Evolutionary conservation across 2,329 filamentous ascomycete species (phyloP), one percentile per base, ranked within the genome.

Genomic region (Colletotrichum chlorophyti): DNA sequence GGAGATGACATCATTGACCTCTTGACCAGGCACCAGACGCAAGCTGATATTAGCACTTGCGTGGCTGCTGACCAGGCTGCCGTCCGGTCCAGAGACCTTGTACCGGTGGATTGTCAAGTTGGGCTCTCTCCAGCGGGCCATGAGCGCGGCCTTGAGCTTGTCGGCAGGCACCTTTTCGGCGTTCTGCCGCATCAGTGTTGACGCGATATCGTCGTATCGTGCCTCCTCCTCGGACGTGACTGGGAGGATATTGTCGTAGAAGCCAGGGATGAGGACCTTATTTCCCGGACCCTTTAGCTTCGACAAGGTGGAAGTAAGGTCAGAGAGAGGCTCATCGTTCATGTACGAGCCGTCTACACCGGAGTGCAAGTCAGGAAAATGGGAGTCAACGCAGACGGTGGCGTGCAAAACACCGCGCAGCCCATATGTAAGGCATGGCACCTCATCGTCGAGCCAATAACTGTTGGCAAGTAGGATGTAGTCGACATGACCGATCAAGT

Each of bases 391-490:
- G 61, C 93, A 90, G 6, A 98, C 83, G 0, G 92, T 97, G 5
- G 93, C 94, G 71, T 98, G 94, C 19, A 99, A 88, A 23, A 99
- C 94, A 21, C 95, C 95, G 45, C 95, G 87, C 6, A 98, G 82
- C 1, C 95, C 95, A 62, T 99, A 99, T 0, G 95, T 99, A 55
- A 99, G 77, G 70, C 95, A 99, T 0, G 95, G 95, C 2, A 96
- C 93, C 64, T 96, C 90, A 69, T 99, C 94, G 69, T 98, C 93
- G 2, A 99, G 82, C 95, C 95, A 99, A 78, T 99, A 99, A 74
- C 93, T 97, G 78, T 99, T 99, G 19, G 95, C 94, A 32, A 99
- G 79, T 27, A 99, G 78, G 53, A 99, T 95, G 80, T 95, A 98
- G 74, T 99, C 94, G 2, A 99, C 87, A 9, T 91, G 82, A 1